Base-by-base conservation (phyloP, 441 rosid species). In the Mallotus repandus region DNA sequence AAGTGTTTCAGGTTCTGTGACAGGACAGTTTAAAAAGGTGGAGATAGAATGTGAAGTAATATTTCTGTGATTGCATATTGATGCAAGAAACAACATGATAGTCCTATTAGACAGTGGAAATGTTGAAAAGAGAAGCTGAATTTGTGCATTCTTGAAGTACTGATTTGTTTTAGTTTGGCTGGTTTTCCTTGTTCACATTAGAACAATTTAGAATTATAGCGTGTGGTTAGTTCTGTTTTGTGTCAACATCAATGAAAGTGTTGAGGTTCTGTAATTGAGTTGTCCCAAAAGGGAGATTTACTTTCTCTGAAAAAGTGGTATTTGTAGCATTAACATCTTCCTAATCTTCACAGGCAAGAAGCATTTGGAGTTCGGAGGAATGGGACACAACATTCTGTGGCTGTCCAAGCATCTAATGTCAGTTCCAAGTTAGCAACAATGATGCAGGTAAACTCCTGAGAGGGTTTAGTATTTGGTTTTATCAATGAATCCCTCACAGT, bases 401-500 rank as follows among this genome's bases (percentile, higher is more conserved):
- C 66, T 21, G 68, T 48, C 58, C 74, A 79, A 71, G 68, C 77
- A 16, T 74, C 78, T 68, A 86, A 77, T 76, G 56, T 70, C 29
- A 81, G 76, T 72, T 72, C 81, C 43, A 80, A 82, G 59, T 66
- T 83, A 32, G 52, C 81, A 70, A 55, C 74, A 62, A 66, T 78
- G 21, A 56, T 80, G 82, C 92, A 87, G 92, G 97, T 92, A 89
- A 77, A 49, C 73, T 58, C 49, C 2, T 60, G 52, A 72, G n/a
- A 38, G 9, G 13, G 45, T 53, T 62, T 56, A 21, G 11, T 13
- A 22, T 35, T 29, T 43, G 4, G 32, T n/a, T 64, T 29, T 74
- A 7, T 18, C 4, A 65, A 72, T 66, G 35, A 32, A 61, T 77
- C 56, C 13, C 4, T 56, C 62, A 59, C 12, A 11, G 70, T 67